Evolutionary conservation across 2,329 filamentous ascomycete genomes (phyloP).

Genomic region (Reticulascus tulasneorum): DNA sequence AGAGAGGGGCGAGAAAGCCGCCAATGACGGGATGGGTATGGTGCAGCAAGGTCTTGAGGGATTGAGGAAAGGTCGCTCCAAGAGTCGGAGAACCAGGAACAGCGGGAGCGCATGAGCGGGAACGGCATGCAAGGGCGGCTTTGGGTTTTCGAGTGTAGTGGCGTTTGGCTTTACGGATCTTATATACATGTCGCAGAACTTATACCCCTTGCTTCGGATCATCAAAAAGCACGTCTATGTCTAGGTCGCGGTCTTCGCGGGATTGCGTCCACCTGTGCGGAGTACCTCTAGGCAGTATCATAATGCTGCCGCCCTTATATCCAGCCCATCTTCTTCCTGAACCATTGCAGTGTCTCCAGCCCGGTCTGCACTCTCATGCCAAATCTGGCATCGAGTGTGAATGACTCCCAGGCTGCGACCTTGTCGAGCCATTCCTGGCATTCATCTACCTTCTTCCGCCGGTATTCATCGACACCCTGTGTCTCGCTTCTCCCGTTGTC

Average conservation of each 20-base stretch:
- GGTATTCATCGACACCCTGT: slow-evolving; percentile 31
- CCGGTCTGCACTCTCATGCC: slow-evolving; percentile 70
- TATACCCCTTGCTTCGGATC: no score
- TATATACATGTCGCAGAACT: no score
- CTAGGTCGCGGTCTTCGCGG: no score
- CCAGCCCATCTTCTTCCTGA: slow-evolving; percentile 35
- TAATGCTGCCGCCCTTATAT: slow-evolving; percentile 1
- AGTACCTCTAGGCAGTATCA: no score
- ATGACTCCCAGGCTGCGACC: slow-evolving; percentile 66
- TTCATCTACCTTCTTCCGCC: slow-evolving; percentile 49
- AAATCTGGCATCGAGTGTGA: slow-evolving; percentile 69
- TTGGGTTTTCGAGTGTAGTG: no score
- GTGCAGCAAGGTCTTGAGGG: slow-evolving; percentile 25
- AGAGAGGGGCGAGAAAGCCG: slow-evolving; percentile 31
- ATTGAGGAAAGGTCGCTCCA: slow-evolving; percentile 8
- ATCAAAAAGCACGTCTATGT: no score
- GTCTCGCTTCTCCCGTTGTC: slow-evolving; percentile 6
- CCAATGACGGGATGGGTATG: slow-evolving; percentile 25
- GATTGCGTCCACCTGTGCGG: no score
- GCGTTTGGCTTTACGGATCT: no score
- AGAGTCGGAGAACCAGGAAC: slow-evolving; percentile 20
- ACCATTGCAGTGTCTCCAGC: slow-evolving; percentile 60
- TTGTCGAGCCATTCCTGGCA: slow-evolving; percentile 64
- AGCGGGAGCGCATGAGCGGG: not conserved
- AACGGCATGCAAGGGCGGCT: no score